Percentiles rank a stretch among this genome's conserved stretches.
Conservation (phyloP, 768 basidiomycete genomes). For the Pulveroboletus sp. region DNA sequence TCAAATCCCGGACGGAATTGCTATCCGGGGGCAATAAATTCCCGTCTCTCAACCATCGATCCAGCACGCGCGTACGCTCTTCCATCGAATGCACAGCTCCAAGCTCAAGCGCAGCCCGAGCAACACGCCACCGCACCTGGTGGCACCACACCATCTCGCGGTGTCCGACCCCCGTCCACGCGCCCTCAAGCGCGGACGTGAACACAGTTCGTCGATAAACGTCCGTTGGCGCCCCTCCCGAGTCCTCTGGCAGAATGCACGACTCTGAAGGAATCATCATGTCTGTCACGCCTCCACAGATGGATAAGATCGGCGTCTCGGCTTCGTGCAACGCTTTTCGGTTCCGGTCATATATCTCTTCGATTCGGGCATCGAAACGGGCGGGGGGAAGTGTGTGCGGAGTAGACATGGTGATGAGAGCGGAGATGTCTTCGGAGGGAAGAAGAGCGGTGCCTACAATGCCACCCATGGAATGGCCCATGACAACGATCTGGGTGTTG, state of each 20-base stretch:
- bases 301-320: conserved; percentile 68
- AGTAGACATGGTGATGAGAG: conserved; percentile 93
- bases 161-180: conserved; percentile 95
- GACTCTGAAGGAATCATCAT: conserved; percentile 89
- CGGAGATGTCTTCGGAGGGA: conserved; percentile 60
- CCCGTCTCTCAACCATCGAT: conserved; percentile 68
- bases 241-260: conserved; percentile 53
- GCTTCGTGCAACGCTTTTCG: conserved; percentile 37
- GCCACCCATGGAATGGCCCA: conserved; percentile 99
- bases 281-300: conserved; percentile 92
- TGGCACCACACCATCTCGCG: conserved; percentile 99
- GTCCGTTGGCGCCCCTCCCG: conserved; percentile 3
- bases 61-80: conserved; percentile 38
- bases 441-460: conserved; percentile 81
- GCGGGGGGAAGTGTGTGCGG: conserved; percentile 88
- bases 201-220: conserved; percentile 65
- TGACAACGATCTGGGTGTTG: conserved; percentile 61
- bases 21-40: conserved; percentile 37
- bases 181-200: conserved; percentile 82
- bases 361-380: conserved; percentile 77
- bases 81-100: conserved; percentile 30
- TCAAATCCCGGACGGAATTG: conserved; percentile 6
- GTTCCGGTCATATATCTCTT: conserved; percentile 60
- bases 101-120: conserved; percentile 72
- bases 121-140: conserved; percentile 88